Base-by-base conservation (phyloP, 805 yeast species). In the Zygoascus ofunaensis region DNA sequence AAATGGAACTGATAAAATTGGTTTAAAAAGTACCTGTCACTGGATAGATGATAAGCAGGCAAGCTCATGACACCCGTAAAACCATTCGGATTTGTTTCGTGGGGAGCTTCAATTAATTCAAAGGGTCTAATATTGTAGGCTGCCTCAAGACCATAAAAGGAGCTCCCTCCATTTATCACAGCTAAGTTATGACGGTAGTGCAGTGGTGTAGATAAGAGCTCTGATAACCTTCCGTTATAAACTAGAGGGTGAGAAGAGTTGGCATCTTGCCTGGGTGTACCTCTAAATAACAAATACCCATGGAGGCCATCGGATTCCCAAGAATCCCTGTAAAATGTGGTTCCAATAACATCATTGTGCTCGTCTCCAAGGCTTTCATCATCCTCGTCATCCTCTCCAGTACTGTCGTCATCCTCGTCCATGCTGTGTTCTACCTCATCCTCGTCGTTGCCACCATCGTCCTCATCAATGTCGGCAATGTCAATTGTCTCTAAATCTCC, bases 361-460 rank as follows among this genome's bases (percentile, higher is more conserved):
- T n/a, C n/a, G n/a, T n/a, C n/a, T n/a, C n/a, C n/a, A n/a, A n/a
- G n/a, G n/a, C 51, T 62, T 8, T 41, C 42, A 37, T 44, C 58
- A 21, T 53, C 62, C 5, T 46, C 57, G 24, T 52, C 56, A 24
- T 53, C 59, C 2, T 47, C n/a, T n/a, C n/a, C n/a, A n/a, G n/a
- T n/a, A n/a, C n/a, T n/a, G n/a, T n/a, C 53, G 17, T 43, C 55
- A 10, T 15, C 48, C 23, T 21, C 44, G 5, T 34, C 41, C 10
- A 36, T 28, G 2, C 39, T 41, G 33, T 46, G 50, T 28, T 43
- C 42, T 14, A 19, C 34, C 20, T 40, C 46, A 15, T 41, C 44
- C 35, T 43, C 34, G 3, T 32, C 51, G 12, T 34, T 35, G 12
- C 37, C 48, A 30, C 39, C 45, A 20, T 43, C 50, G n/a, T 52